Conservation (phyloP, 441 rosid species). For the Pelargonium fulgidum region DNA sequence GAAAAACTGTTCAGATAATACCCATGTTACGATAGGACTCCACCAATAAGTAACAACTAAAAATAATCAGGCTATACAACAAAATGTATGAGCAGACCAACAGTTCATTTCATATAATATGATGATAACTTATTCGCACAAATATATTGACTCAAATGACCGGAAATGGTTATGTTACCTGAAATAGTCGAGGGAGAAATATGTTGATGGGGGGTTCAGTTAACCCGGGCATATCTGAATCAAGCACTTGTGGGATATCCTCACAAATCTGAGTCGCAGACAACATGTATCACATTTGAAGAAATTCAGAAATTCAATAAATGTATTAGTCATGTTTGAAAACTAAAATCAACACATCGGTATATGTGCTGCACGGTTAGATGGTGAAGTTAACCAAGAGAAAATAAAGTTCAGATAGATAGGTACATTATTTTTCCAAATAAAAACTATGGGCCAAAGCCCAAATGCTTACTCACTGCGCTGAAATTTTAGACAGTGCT, state of each 20-base stretch:
- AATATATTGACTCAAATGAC: neutral
- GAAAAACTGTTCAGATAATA: conserved; percentile 61
- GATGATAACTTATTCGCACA: neutral
- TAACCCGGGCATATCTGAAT: conserved; percentile 79
- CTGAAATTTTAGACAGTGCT: too few species aligned
- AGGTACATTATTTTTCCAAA: neutral
- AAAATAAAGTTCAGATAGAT: neutral
- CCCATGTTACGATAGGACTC: conserved; percentile 12
- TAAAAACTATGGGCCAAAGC: neutral
- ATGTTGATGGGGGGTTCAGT: conserved; percentile 81
- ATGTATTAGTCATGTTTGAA: conserved; percentile 10
- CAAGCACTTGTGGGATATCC: conserved; percentile 89
- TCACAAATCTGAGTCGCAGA: conserved; percentile 67
- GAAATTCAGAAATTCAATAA: conserved; percentile 4
- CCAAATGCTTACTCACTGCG: too few species aligned
- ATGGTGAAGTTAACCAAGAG: neutral
- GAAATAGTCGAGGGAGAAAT: conserved; percentile 71
- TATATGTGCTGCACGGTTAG: neutral
- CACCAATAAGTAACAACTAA: neutral
- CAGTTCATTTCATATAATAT: neutral
- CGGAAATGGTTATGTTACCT: conserved; percentile 42
- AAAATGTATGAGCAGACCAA: neutral
- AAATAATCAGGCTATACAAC: conserved; percentile 4
- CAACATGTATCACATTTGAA: neutral
- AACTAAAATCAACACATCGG: conserved; percentile 1